Percentiles rank a stretch among this genome's conserved stretches.
These are phyloP conservation scores for Plectosphaerella plurivora DNA, from an alignment of 2,329 filamentous ascomycete genomes.

Conservation along the genomic window DNA sequence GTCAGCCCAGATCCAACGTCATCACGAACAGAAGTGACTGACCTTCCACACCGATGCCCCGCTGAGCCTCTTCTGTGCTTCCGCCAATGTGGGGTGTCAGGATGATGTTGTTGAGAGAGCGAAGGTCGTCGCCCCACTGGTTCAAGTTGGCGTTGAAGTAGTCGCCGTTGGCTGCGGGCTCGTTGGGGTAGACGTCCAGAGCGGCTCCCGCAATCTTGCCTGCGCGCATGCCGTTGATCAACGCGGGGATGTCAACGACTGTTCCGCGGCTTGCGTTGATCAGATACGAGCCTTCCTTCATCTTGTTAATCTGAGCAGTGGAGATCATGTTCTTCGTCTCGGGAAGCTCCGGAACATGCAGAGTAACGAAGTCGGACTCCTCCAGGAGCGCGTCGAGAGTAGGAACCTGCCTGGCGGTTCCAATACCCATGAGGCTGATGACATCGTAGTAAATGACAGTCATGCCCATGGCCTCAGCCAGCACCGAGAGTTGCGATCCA, in stretches of 20 bases:
- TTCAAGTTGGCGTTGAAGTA: conserved; percentile 88
- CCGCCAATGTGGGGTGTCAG: conserved; percentile 96
- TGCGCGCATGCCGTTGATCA: conserved; percentile 80
- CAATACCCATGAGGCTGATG: conserved; percentile 88
- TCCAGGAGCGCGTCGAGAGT: conserved; percentile 72
- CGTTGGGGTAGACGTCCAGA: conserved; percentile 93
- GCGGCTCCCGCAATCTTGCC: conserved; percentile 91
- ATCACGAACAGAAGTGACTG: conserved; percentile 11
- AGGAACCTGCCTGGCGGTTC: conserved; percentile 78
- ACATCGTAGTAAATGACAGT: conserved; percentile 96
- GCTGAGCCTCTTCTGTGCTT: conserved; percentile 95
- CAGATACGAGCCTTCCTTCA: conserved; percentile 90
- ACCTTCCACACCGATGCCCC: conserved; percentile 88
- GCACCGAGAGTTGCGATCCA: conserved; percentile 88
- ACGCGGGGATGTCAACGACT: conserved; percentile 88
- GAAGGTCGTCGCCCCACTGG: conserved; percentile 78
- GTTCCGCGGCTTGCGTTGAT: conserved; percentile 95
- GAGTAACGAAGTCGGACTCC: conserved; percentile 84
- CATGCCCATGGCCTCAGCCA: conserved; percentile 98
- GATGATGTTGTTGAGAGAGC: conserved; percentile 84
- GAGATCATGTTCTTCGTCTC: conserved; percentile 94
- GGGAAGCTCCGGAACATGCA: conserved; percentile 88
- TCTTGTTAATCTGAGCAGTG: conserved; percentile 70
- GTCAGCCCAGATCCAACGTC: not conserved
- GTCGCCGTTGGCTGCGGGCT: conserved; percentile 89